phyloP scores from a whole-genome alignment of 192 early-diverging fungal species.

The Gigaspora rosea region DNA sequence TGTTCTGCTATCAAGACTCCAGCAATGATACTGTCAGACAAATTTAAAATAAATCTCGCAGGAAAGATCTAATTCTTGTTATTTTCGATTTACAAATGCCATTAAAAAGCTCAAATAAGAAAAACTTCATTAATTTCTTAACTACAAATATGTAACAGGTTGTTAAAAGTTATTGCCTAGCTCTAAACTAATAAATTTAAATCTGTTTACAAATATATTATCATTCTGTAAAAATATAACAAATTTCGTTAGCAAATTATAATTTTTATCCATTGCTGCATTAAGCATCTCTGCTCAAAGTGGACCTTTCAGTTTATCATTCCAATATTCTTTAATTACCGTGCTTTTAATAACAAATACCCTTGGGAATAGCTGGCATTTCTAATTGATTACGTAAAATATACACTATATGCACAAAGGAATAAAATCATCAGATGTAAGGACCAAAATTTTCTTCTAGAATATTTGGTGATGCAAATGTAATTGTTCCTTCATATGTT shows the following conservation, averaged over 20 bases:
- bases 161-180: too few species aligned
- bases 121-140: too few species aligned
- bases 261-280: neutral
- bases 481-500: neutral
- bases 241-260: conserved; percentile 14
- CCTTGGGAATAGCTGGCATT: conserved; percentile 16
- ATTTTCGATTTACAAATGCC: too few species aligned
- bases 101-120: too few species aligned
- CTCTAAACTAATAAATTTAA: too few species aligned
- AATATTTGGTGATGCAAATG: conserved; percentile 13
- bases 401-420: conserved; percentile 10
- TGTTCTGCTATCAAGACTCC: too few species aligned
- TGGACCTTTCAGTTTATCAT: conserved; percentile 3
- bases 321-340: conserved; percentile 8
- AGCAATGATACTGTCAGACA: too few species aligned
- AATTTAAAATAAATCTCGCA: too few species aligned
- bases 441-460: neutral
- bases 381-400: conserved; percentile 9
- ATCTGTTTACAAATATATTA: too few species aligned
- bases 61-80: too few species aligned
- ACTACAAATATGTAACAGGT: too few species aligned
- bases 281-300: conserved; percentile 1
- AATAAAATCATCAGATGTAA: conserved; percentile 18
- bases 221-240: conserved; percentile 3
- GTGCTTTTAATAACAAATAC: neutral